Evolutionary conservation across 306 rosid species (phyloP), one percentile per base, ranked within the genome.

Genomic region (Canavalia ensiformis): DNA sequence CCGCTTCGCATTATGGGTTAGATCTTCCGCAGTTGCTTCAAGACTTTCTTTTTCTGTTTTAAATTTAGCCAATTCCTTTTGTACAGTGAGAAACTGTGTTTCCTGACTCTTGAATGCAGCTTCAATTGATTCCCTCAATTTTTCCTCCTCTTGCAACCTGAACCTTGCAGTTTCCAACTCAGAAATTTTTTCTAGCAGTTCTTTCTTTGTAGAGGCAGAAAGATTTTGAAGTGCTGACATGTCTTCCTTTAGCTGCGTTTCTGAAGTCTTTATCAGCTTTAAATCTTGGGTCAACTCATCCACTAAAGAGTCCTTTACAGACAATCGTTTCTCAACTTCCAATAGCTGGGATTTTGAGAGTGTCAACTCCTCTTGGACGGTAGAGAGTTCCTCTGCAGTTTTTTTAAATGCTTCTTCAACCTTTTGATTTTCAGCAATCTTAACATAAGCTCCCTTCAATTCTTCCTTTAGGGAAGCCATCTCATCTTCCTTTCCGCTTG

Each of bases 181-280:
- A 10, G 91, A 78, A 62, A 8, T 76, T 81, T 87, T 93, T 66
- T 80, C 90, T 57, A 82, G 87, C 65, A 95, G 86, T 73, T 89
- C 94, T 81, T 95, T 96, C 77, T 91, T 95, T n/a, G 91, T 82
- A 4, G 90, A 81, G 37, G 82, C 65, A 77, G 86, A 75, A 41
- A 86, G 70, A 62, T 64, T 88, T 83, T 95, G 93, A 78, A 95
- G 86, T 34, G 89, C 85, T 18, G 89, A 85, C n/a, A 90, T 67
- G n/a, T 95, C 97, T 79, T 93, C 97, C 89, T 84, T 89, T 56
- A 87, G 50, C 85, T 90, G 89, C 18, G 89, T 75, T 78, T 93
- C 99, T 2, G 94, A 89, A 78, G 88, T 81, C 80, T 81, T 93
- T 73, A 56, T 84, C 72, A 75, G 37, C 81, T 81, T 83, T 88